Evolutionary conservation across 139 green algal species (phyloP), one percentile per base, ranked within the genome.

Genomic region (Closterium sp.): DNA sequence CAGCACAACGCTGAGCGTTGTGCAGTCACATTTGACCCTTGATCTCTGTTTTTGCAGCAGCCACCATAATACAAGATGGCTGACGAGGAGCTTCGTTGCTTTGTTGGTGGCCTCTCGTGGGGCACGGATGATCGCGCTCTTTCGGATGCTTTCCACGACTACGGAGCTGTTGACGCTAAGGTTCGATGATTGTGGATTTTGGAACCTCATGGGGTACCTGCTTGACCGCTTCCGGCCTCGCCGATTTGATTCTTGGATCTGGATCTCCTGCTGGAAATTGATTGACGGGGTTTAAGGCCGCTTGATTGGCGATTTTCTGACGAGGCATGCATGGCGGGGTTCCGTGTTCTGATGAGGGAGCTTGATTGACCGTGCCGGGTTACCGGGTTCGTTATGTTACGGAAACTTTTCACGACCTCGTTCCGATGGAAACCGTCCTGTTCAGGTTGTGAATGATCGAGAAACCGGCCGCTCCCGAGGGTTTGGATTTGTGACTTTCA

Each of bases 401-500:
- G 55, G 55, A 76, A 76, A 76, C 55, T 76, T 19, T 76, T 76
- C 25, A 76, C 55, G 55, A 76, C 16, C 55, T 76, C 55, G 55
- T 76, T 76, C 16, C 55, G 55, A 76, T 76, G 55, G 55, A 76
- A 76, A 76, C 55, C 55, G 55, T 89, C 36, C 76, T 64, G 69
- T 86, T 91, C 92, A 94, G 90, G 93, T 94, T 32, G 86, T 95
- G 33, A 87, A 81, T 31, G 93, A 95, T 30, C 87, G 93, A 12
- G 93, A 95, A 31, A 97, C 96, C 0, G 85, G 90, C 16, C 94
- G 95, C n/a, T 96, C 96, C 4, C 93, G 97, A 30, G 97, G 97
- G 83, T 98, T 98, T 93, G 97, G 97, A 66, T 98, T 98, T 87
- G 97, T 98, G 0, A 96, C 90, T 0, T 98, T 98, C 84, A 87